These are phyloP conservation scores for Volutella citrinella DNA, from an alignment of 2,329 filamentous ascomycete genomes.

Conservation along the genomic window DNA sequence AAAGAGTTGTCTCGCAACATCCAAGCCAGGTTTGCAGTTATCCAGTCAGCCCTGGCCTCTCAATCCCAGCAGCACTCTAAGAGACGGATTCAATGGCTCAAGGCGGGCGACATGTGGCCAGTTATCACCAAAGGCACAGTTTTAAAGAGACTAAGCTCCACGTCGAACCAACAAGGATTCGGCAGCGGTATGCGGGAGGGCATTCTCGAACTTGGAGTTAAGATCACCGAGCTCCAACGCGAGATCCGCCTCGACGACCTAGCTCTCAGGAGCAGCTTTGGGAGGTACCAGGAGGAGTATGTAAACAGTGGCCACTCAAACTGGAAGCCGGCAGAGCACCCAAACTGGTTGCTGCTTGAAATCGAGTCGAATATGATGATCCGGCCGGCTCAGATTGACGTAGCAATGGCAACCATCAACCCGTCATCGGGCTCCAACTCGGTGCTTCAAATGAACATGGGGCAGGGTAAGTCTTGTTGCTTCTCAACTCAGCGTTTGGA, in stretches of 20 bases:
- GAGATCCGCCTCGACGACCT: slow-evolving; percentile 50
- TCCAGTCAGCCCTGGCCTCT: slow-evolving; percentile 10
- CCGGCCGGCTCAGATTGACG: slow-evolving; percentile 58
- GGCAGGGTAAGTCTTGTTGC: slow-evolving; percentile 41
- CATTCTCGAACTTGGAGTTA: slow-evolving; percentile 16
- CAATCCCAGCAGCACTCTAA: slow-evolving; percentile 6
- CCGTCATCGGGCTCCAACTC: slow-evolving; percentile 53
- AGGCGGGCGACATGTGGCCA: slow-evolving; percentile 21
- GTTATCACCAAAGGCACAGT: slow-evolving; percentile 18
- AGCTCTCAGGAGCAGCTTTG: slow-evolving; percentile 44
- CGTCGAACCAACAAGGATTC: slow-evolving; percentile 11
- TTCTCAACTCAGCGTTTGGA: no score
- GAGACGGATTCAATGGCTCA: slow-evolving; percentile 19
- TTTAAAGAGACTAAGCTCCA: slow-evolving; percentile 14
- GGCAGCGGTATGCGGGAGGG: slow-evolving; percentile 20
- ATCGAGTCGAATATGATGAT: slow-evolving; percentile 64
- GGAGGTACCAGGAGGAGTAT: slow-evolving; percentile 45
- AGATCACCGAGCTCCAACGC: slow-evolving; percentile 24
- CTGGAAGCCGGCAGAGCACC: slow-evolving; percentile 51
- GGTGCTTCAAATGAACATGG: slow-evolving; percentile 67
- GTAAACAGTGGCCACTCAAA: slow-evolving; percentile 45
- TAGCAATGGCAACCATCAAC: slow-evolving; percentile 57
- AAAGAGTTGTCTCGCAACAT: slow-evolving; percentile 1
- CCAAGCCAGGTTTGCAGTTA: slow-evolving; percentile 7
- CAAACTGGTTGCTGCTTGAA: slow-evolving; percentile 66